Base-by-base conservation (phyloP, 352 stramenopile genomes). In the Saprolegnia diclina region DNA sequence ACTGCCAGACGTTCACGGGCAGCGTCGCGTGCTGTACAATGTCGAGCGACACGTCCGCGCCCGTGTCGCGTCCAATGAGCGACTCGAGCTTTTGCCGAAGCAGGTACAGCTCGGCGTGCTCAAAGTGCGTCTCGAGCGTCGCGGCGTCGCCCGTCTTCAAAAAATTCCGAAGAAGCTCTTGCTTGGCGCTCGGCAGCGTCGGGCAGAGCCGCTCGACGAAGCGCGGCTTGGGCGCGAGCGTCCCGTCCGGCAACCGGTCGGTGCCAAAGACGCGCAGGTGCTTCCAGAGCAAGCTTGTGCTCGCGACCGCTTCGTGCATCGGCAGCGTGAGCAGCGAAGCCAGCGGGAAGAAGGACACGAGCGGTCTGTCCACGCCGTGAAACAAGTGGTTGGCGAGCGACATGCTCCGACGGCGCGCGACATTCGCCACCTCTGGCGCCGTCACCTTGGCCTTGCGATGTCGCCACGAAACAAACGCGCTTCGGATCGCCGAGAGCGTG, bases 1-100 rank as follows among this genome's bases (percentile, higher is more conserved):
- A 69, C 11, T 69, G 29, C 63, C 63, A 69, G 29, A 62, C 50
- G 53, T 69, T 61, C 24, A 61, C 32, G 11, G 45, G 21, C 32
- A 57, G 63, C 38, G 63, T 69, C 13, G 29, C 53, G 18, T n/a
- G 46, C 13, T 61, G 44, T 4, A 69, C 63, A 46, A 61, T 14
- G 42, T 69, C 53, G 5, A 69, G 26, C 16, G 18, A n/a, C 4
- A 61, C 29, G 21, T 69, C 63, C 2, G 24, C 50, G 3, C 54
- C 63, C 13, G 10, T 61, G 32, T 16, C 53, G 19, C 13, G 11
- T 14, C 44, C 45, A n/a, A 62, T 16, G 22, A 22, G 45, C 44
- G 29, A 9, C 21, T 69, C 63, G n/a, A 69, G 22, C 21, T 66
- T 66, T 13, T 54, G 40, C 38, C 19, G n/a, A 26, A 66, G 14